phyloP scores from a whole-genome alignment of 2,329 filamentous ascomycete species.

The Epichloe scottii region DNA sequence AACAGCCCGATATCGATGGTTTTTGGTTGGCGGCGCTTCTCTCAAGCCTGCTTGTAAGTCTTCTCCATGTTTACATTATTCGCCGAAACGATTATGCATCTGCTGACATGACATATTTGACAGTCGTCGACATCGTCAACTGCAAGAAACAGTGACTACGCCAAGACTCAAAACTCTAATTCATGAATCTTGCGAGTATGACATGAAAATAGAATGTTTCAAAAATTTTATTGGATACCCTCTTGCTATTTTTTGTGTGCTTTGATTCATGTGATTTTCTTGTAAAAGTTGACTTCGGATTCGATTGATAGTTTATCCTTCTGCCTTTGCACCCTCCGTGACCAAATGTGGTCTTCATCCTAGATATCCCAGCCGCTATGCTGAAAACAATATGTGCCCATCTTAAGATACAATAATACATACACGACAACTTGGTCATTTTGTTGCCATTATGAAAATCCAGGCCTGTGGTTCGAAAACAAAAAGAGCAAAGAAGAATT shows the following conservation, averaged over 20 bases:
- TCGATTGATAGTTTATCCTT: neutral
- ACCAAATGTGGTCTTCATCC: neutral
- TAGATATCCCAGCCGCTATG: conserved; percentile 18
- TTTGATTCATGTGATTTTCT: neutral
- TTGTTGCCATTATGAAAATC: conserved; percentile 2
- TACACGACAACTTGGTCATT: conserved; percentile 9
- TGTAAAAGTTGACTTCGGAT: neutral
- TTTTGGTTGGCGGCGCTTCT: conserved; percentile 93
- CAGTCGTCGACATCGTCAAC: conserved; percentile 50
- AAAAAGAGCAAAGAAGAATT: neutral
- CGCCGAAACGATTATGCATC: neutral
- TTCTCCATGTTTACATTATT: neutral
- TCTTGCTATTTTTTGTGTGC: neutral
- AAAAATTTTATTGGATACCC: conserved; percentile 1
- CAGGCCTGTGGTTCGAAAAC: neutral
- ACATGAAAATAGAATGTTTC: neutral
- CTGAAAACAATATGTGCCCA: conserved; percentile 10
- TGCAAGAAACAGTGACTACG: conserved; percentile 31
- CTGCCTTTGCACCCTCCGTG: neutral
- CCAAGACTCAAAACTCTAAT: neutral
- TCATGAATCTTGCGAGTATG: neutral
- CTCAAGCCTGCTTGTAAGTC: conserved; percentile 87
- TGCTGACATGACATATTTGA: neutral
- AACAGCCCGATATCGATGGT: conserved; percentile 90
- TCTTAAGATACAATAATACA: conserved; percentile 16